These are phyloP conservation scores for Globisporangium echinulatum DNA, from an alignment of 352 stramenopile genomes.

Conservation along the genomic window DNA sequence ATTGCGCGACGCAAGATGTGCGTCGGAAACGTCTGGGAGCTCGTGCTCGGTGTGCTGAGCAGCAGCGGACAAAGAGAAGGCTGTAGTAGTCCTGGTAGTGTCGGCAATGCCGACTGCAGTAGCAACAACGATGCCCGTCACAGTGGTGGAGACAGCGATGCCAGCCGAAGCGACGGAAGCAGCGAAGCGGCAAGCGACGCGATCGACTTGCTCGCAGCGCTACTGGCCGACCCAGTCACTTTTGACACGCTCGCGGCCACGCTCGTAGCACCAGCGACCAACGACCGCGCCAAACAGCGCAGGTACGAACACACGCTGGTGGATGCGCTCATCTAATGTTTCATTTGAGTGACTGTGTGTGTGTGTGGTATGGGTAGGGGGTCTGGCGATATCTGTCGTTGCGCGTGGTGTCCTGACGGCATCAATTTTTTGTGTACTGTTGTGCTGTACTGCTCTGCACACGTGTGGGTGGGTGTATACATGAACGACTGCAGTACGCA, in stretches of 20 bases:
- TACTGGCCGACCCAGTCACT: conserved; percentile 24
- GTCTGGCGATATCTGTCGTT: not conserved
- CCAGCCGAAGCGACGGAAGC: too few relatives aligned
- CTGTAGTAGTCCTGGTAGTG: too few relatives aligned
- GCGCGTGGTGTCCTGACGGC: too few relatives aligned
- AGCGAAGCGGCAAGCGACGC: conserved; percentile 26
- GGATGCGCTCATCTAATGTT: too few relatives aligned
- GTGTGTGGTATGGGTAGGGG: too few relatives aligned
- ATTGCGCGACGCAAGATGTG: conserved; percentile 20
- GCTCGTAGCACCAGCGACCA: conserved; percentile 2
- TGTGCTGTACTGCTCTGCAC: too few relatives aligned
- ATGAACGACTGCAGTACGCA: conserved; percentile 1
- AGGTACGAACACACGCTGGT: too few relatives aligned
- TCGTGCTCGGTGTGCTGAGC: conserved; percentile 22
- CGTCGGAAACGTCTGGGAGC: conserved; percentile 20
- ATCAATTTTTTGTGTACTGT: too few relatives aligned
- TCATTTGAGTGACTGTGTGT: not conserved
- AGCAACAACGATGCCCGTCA: too few relatives aligned
- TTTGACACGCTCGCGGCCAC: conserved; percentile 8
- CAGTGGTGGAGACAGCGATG: conserved; percentile 9
- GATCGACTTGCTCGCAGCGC: conserved; percentile 29
- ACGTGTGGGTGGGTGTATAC: not conserved
- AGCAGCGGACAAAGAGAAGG: too few relatives aligned
- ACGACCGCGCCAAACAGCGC: conserved; percentile 10
- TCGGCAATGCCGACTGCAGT: conserved; percentile 6